These are phyloP conservation scores for Prunus salicina DNA, from an alignment of 306 rosid genomes.

Conservation along the genomic window DNA sequence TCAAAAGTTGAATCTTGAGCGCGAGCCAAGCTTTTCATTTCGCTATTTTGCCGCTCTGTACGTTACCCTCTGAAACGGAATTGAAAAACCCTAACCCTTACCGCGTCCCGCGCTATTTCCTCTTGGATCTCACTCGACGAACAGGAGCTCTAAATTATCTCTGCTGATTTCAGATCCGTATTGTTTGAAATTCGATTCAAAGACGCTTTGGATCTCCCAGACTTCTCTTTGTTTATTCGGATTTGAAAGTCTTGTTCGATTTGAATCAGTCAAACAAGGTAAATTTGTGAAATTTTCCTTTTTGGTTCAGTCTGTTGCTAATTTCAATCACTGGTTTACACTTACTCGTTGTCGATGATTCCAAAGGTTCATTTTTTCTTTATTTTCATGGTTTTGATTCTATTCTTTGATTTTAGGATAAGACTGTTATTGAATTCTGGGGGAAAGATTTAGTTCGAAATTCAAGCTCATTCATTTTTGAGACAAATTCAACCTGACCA, in stretches of 20 bases:
- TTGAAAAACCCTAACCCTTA: constrained; percentile 65
- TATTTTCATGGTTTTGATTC: not conserved
- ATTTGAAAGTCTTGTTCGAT: not conserved
- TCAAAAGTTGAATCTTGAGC: constrained; percentile 68
- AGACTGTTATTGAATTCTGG: not conserved
- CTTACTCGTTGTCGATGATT: constrained; percentile 1
- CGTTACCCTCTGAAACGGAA: constrained; percentile 25
- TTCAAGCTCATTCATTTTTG: constrained; percentile 12
- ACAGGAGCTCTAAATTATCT: constrained; percentile 16
- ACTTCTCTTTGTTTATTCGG: not conserved
- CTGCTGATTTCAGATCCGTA: constrained; percentile 52
- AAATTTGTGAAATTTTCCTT: not conserved
- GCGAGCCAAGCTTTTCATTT: constrained; percentile 61
- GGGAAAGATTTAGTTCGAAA: not conserved
- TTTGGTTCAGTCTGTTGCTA: not conserved
- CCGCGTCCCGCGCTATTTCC: constrained; percentile 14
- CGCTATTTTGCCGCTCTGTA: constrained; percentile 58
- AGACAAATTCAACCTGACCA: constrained; percentile 8
- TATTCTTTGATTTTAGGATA: not conserved
- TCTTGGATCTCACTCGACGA: constrained; percentile 21
- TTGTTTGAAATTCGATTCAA: constrained; percentile 25
- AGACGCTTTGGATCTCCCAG: not conserved
- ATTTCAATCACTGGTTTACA: not conserved
- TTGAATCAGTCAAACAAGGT: not conserved
- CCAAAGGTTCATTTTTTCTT: not conserved